phyloP scores from a whole-genome alignment of 2,329 filamentous ascomycete species.

The Epichloe aotearoae region DNA sequence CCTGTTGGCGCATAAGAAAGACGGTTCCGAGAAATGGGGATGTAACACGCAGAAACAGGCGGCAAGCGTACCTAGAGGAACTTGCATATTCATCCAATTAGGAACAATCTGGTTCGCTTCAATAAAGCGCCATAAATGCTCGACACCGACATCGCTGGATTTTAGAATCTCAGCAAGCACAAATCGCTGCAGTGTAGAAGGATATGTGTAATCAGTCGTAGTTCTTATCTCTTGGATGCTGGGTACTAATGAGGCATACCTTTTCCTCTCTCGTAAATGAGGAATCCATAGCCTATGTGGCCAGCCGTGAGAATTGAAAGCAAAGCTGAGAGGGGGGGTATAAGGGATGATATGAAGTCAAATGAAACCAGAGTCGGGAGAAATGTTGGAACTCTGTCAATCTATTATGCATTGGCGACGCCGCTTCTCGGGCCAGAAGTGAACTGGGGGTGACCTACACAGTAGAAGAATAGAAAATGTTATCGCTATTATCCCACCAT shows the following conservation, averaged over 20 bases:
- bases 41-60: not conserved
- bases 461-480: constrained; percentile 2
- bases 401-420: not conserved
- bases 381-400: not conserved
- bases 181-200: constrained; percentile 31
- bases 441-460: constrained; percentile 1
- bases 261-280: constrained; percentile 7
- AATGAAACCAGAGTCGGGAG: not conserved
- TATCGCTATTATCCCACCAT: constrained; percentile 6
- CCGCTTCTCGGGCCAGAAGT: not conserved
- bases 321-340: not conserved
- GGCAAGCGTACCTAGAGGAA: constrained; percentile 28
- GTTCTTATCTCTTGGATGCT: not conserved
- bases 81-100: constrained; percentile 35
- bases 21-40: not conserved
- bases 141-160: constrained; percentile 35
- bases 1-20: constrained; percentile 17
- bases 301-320: not conserved
- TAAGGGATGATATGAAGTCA: not conserved
- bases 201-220: not conserved
- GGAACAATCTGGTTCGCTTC: constrained; percentile 26
- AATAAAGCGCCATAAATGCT: constrained; percentile 33
- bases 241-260: constrained; percentile 3
- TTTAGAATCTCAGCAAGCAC: constrained; percentile 46
- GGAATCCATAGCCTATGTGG: constrained; percentile 4